phyloP scores from a whole-genome alignment of 345 rosid species.

The Trapa incisa region DNA sequence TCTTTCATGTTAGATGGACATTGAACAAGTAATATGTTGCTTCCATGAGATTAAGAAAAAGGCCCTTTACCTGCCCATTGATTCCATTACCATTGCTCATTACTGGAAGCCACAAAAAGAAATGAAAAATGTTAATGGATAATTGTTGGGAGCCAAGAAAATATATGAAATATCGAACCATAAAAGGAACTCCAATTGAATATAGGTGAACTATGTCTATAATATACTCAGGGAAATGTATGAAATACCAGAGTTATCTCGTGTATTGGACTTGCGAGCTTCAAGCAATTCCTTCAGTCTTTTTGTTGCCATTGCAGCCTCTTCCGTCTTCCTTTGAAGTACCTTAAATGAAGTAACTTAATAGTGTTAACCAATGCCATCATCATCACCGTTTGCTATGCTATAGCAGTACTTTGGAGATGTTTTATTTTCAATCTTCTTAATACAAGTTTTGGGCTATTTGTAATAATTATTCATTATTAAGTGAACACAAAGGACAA shows the following conservation, averaged over 20 bases:
- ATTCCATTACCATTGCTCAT: conserved; percentile 56
- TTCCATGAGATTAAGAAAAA: neutral
- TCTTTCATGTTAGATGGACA: conserved; percentile 7
- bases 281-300: conserved; percentile 92
- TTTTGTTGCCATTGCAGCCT: conserved; percentile 97
- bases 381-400: neutral
- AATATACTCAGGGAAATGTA: neutral
- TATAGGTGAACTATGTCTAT: neutral
- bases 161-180: conserved; percentile 12
- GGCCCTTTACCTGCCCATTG: conserved; percentile 61
- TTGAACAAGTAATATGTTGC: neutral
- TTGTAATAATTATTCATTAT: neutral
- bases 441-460: neutral
- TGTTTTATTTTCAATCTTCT: neutral
- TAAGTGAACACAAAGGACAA: neutral
- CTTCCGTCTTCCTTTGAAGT: conserved; percentile 97
- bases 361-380: neutral
- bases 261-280: conserved; percentile 85
- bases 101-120: conserved; percentile 29
- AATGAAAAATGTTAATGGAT: too few species aligned
- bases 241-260: conserved; percentile 55
- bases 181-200: neutral
- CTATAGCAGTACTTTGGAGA: neutral
- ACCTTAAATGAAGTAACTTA: conserved; percentile 37
- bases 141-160: neutral